Base-by-base conservation (phyloP, 2,329 filamentous ascomycete genomes). In the Epichloe uncinata region DNA sequence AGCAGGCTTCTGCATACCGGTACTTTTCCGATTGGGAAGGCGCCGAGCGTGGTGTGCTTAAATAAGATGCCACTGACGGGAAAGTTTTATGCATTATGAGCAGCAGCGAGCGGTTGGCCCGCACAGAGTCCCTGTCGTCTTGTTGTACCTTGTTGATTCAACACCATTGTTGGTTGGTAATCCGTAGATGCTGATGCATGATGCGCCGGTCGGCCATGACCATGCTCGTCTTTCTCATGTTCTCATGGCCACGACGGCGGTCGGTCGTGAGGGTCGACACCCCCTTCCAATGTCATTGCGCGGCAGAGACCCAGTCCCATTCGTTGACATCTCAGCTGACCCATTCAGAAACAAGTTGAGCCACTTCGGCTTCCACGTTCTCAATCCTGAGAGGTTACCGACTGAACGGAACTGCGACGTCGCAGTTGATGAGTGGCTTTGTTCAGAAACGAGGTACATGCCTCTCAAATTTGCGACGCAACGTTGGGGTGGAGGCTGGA, bases 301-400 rank as follows among this genome's bases (percentile, higher is more conserved):
- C 35, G 35, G 35, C 35, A 37, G 13, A 37, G n/a, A 13, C 13
- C 35, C 35, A 37, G n/a, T n/a, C 13, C 35, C 13, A 37, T 37
- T 37, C 35, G 35, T 37, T n/a, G 35, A 37, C 12, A n/a, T 5
- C 13, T 30, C 41, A 44, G 42, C 30, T 45, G 35, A 20, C 42
- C 33, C n/a, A 13, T 38, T 42, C 33, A 42, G 35, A 16, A 37
- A 26, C 22, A 42, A 35, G 16, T 11, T 6, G 40, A 34, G 36
- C 36, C 18, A 33, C 44, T 8, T 13, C 22, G 8, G 26, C 42
- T 42, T 26, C 33, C 34, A 45, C 50, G 33, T 41, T 34, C 34
- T 40, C 22, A 5, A 22, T 41, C 49, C 4, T 53, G 34, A 53
- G 38, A 49, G 52, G 52, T 49, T 53, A 51, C 52, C 52, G 43